Evolutionary conservation across 2,329 filamentous ascomycete genomes (phyloP).

Genomic region (Periconia digitata): DNA sequence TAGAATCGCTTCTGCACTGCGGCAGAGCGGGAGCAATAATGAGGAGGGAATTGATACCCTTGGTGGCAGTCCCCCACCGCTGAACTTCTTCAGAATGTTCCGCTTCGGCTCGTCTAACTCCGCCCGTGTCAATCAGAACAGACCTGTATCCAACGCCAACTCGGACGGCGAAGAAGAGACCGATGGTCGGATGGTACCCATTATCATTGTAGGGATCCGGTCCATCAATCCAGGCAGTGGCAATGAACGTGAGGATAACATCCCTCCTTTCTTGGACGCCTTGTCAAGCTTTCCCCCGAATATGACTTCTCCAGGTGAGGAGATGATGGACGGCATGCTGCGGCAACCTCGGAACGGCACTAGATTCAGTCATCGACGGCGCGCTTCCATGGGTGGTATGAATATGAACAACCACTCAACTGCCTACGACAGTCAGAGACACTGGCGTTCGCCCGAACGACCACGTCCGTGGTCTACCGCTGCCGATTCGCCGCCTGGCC

Average conservation of each 20-base stretch:
- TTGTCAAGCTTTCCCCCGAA: slow-evolving; percentile 52
- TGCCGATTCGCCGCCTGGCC: slow-evolving; percentile 60
- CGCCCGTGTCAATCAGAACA: slow-evolving; percentile 18
- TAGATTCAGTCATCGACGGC: slow-evolving; percentile 56
- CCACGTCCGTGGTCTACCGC: slow-evolving; percentile 47
- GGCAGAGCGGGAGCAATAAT: slow-evolving; percentile 45
- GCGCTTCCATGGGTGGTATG: slow-evolving; percentile 55
- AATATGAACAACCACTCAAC: slow-evolving; percentile 48
- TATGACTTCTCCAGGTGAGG: slow-evolving; percentile 49
- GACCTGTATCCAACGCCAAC: slow-evolving; percentile 17
- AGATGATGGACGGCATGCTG: slow-evolving; percentile 53
- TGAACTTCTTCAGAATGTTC: slow-evolving; percentile 71
- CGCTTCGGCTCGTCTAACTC: slow-evolving; percentile 59
- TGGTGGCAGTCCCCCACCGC: slow-evolving; percentile 52
- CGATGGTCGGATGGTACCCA: slow-evolving; percentile 63
- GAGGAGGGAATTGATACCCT: slow-evolving; percentile 41
- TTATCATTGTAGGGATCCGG: slow-evolving; percentile 70
- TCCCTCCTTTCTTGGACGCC: slow-evolving; percentile 54
- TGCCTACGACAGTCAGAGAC: slow-evolving; percentile 57
- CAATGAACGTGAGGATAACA: slow-evolving; percentile 47
- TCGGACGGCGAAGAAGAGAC: slow-evolving; percentile 43
- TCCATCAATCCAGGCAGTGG: slow-evolving; percentile 60
- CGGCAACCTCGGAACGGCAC: slow-evolving; percentile 58
- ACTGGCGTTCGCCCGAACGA: slow-evolving; percentile 51
- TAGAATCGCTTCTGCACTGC: slow-evolving; percentile 58